Conservation (phyloP, 176 grass and related monocot species). For the Ensete glaucum region DNA sequence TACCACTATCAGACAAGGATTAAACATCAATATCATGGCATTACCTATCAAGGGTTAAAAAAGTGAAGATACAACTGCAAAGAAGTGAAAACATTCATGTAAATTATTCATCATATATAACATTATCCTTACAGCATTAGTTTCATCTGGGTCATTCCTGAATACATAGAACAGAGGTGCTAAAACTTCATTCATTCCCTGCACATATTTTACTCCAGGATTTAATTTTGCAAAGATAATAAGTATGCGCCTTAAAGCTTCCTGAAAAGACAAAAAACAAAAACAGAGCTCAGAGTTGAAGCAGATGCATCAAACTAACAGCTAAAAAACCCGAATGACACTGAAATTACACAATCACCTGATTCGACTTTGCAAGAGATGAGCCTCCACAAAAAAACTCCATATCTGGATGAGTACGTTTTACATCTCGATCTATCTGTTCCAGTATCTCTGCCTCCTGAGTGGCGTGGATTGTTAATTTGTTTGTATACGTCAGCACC, state of each 20-base stretch:
- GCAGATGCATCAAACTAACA: constrained; percentile 11
- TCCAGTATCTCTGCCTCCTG: constrained; percentile 87
- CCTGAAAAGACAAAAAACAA: constrained; percentile 37
- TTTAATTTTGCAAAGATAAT: constrained; percentile 95
- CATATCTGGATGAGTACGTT: constrained; percentile 95
- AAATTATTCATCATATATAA: constrained; percentile 1
- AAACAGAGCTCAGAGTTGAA: constrained; percentile 1
- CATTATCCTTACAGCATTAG: constrained; percentile 41
- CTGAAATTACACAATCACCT: constrained; percentile 30
- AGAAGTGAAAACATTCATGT: neutral
- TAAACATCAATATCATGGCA: neutral
- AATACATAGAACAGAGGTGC: constrained; percentile 90
- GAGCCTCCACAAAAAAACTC: constrained; percentile 69
- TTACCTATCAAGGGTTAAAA: neutral
- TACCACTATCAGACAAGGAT: too few relatives aligned
- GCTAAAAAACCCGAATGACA: neutral
- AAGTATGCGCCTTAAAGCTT: constrained; percentile 80
- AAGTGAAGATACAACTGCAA: neutral
- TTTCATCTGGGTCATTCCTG: constrained; percentile 69
- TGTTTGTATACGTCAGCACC: neutral
- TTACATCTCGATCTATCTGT: constrained; percentile 98
- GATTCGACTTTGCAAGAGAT: constrained; percentile 67
- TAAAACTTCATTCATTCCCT: constrained; percentile 98
- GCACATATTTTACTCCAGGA: constrained; percentile 94
- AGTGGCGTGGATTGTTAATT: constrained; percentile 3